Base-by-base conservation (phyloP, 345 rosid species). In the Noccaea bulbosa region DNA sequence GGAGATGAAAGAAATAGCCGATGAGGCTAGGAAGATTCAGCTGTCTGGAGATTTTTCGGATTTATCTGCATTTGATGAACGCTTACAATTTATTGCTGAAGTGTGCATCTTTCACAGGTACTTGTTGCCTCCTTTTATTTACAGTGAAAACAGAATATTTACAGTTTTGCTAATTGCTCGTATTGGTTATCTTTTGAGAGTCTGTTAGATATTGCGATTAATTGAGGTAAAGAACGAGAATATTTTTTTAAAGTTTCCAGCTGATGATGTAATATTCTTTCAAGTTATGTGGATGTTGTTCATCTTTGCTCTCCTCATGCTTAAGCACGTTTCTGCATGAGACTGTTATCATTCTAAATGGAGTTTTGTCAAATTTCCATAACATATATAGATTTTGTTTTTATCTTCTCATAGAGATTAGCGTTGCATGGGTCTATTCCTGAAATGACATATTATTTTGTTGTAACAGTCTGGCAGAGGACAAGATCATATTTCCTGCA, bases 31-130 rank as follows among this genome's bases (percentile, higher is more conserved):
- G 79, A 93, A 69, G 69, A 88, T 93, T 66, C 91, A 84, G 78
- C 80, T 77, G 69, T 86, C 85, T 72, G 96, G 90, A 67, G 87
- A 90, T 78, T 90, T 87, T 75, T 79, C 81, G 11, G 81, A 90
- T 82, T 66, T 90, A 46, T 81, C 93, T 48, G 82, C 81, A 76
- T 93, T 93, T 71, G 84, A 90, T 69, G 91, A 88, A 75, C 86
- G 92, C 53, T 77, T 90, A 72, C 93, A 93, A 77, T 93, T 82
- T 69, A 83, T 90, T 79, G 93, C 95, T 30, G 97, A 93, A 82
- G 87, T 93, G 62, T 88, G 93, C 85, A 90, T 90, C 74, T 93
- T 83, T 76, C 98, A 90, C 79, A 86, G 97, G 98, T 88, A 87
- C 20, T 46, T 71, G 11, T 27, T 62, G 74, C 38, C 47, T 60